Evolutionary conservation across 2,329 filamentous ascomycete genomes (phyloP).

Genomic region (Davidsoniella eucalypti): DNA sequence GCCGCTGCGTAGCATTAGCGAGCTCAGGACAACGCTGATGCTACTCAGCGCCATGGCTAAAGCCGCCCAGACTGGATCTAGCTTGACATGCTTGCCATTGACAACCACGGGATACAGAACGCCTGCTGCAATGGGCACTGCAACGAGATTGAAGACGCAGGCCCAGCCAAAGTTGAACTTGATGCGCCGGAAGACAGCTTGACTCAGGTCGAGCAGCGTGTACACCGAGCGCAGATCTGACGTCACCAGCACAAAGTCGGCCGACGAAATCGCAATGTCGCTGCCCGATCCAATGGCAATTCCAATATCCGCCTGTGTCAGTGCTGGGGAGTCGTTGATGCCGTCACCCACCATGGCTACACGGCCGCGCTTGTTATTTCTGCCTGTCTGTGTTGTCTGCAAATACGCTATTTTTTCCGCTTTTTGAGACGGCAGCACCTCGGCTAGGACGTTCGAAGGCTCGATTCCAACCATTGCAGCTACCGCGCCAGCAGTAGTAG

Average conservation of each 20-base stretch:
- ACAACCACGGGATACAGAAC: constrained; percentile 47
- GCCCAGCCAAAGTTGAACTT: constrained; percentile 81
- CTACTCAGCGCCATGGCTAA: constrained; percentile 87
- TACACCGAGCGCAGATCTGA: constrained; percentile 54
- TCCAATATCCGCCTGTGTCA: constrained; percentile 65
- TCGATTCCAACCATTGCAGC: constrained; percentile 61
- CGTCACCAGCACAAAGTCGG: constrained; percentile 67
- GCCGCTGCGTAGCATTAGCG: constrained; percentile 47
- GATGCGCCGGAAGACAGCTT: constrained; percentile 58
- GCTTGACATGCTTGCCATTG: constrained; percentile 37
- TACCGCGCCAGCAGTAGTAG: constrained; percentile 67
- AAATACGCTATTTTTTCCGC: constrained; percentile 51
- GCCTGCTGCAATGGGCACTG: constrained; percentile 67
- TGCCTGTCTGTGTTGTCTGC: constrained; percentile 29
- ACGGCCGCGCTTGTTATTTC: constrained; percentile 26
- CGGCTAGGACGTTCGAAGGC: constrained; percentile 59
- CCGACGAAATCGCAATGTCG: constrained; percentile 67
- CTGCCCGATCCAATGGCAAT: constrained; percentile 73
- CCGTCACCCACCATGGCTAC: constrained; percentile 82
- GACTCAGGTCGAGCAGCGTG: constrained; percentile 55
- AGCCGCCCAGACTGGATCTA: constrained; percentile 74
- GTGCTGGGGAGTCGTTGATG: constrained; percentile 75
- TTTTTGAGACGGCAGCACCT: constrained; percentile 74
- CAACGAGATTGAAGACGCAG: constrained; percentile 61
- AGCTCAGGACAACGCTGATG: constrained; percentile 75